Evolutionary conservation across 495 filamentous ascomycete species (phyloP).

Genomic region (Penicillium chermesinum): DNA sequence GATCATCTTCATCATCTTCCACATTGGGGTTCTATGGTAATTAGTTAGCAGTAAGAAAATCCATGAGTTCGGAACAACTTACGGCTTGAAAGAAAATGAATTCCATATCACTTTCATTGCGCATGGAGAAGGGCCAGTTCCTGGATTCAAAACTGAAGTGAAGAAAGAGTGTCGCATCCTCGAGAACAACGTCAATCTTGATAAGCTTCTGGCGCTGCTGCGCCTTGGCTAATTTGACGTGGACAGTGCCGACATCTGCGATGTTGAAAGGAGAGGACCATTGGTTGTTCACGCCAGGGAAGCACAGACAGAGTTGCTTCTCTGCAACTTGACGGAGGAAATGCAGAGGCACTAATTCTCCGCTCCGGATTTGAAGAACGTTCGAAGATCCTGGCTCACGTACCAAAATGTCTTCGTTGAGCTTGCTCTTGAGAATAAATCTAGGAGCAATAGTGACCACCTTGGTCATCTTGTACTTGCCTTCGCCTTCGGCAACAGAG

Average conservation of each 20-base stretch:
- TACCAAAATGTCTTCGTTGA: slow-evolving; percentile 80
- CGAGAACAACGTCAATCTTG: slow-evolving; percentile 82
- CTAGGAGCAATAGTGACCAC: slow-evolving; percentile 89
- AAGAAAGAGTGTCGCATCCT: slow-evolving; percentile 86
- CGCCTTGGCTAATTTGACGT: slow-evolving; percentile 88
- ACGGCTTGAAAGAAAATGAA: slow-evolving; percentile 86
- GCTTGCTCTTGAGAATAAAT: slow-evolving; percentile 90
- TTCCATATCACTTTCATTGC: slow-evolving; percentile 93
- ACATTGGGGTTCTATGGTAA: slow-evolving; percentile 51
- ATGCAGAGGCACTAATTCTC: slow-evolving; percentile 74
- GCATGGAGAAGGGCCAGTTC: slow-evolving; percentile 97
- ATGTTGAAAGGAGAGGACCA: slow-evolving; percentile 99
- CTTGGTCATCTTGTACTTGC: slow-evolving; percentile 96
- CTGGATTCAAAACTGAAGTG: slow-evolving; percentile 85
- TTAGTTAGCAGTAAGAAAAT: background rate
- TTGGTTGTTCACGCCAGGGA: slow-evolving; percentile 91
- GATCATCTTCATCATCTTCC: slow-evolving; percentile 79
- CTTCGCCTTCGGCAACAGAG: slow-evolving; percentile 81
- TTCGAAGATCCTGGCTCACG: slow-evolving; percentile 86
- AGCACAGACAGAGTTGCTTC: slow-evolving; percentile 90
- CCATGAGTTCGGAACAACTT: background rate
- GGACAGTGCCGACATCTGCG: slow-evolving; percentile 81
- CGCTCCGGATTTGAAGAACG: slow-evolving; percentile 66
- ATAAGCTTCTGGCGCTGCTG: slow-evolving; percentile 86
- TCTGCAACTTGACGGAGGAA: slow-evolving; percentile 72